A percentile compares a stretch with the other conserved stretches of the same genome.
Evolutionary conservation across 352 stramenopile genomes (phyloP).

Genomic region (Thalassiosira allenii): DNA sequence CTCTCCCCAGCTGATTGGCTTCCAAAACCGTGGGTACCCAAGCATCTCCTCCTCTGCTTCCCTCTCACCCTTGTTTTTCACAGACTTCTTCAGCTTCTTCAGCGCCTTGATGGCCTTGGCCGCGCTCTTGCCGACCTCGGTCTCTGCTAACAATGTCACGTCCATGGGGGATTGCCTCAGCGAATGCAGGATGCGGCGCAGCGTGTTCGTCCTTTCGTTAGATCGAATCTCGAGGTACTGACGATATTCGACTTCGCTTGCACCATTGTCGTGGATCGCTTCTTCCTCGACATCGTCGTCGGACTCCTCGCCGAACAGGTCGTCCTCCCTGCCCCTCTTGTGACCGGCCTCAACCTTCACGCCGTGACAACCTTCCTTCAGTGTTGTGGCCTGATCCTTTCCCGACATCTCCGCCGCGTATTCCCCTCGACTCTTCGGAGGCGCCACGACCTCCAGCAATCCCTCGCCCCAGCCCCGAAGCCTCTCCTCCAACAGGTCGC

Average conservation of each 20-base stretch:
- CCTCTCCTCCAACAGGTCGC: conserved; percentile 1
- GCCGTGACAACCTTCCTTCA: neutral
- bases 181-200: conserved; percentile 1
- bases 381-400: neutral
- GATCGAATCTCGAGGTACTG: conserved; percentile 12
- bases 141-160: conserved; percentile 41
- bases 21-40: conserved; percentile 39
- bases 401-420: neutral
- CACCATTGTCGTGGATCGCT: neutral
- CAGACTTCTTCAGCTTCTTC: conserved; percentile 7
- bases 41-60: neutral
- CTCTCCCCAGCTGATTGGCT: neutral
- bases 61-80: conserved; percentile 19
- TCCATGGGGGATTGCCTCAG: conserved; percentile 41
- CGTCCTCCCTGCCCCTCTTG: conserved; percentile 4
- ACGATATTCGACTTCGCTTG: conserved; percentile 7
- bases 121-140: conserved; percentile 38
- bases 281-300: neutral
- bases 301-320: neutral
- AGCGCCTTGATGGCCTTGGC: conserved; percentile 40
- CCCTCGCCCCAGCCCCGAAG: conserved; percentile 27
- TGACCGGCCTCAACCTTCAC: neutral
- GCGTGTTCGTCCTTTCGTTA: neutral
- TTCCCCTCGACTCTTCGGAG: conserved; percentile 12
- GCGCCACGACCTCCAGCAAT: conserved; percentile 7